Base-by-base conservation (phyloP, 2,329 filamentous ascomycete genomes). In the Zasmidium cellare region DNA sequence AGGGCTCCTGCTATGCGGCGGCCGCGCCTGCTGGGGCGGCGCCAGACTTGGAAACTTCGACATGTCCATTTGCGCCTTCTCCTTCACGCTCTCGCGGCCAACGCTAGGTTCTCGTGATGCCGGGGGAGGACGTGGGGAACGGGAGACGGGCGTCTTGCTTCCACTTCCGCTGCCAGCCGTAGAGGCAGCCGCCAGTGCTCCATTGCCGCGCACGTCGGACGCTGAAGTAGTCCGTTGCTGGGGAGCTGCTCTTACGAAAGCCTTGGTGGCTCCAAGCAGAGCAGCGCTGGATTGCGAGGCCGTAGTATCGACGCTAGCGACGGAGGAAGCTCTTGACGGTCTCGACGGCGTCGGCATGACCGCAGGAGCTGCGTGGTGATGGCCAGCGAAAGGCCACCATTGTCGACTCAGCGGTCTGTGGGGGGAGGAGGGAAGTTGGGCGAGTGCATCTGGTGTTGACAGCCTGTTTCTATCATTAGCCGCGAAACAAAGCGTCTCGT, bases 181-280 rank as follows among this genome's bases (percentile, higher is more conserved):
- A 23, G 74, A 76, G 16, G 79, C 79, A 31, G 68, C 69, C 46
- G 65, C 65, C 45, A 67, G 55, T 25, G 65, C 66, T 38, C 64
- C 65, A 56, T 65, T 56, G 16, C 49, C 44, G 7, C 35, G 35
- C 3, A 41, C 11, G 16, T 41, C 35, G 35, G 35, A 9, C n/a
- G 35, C 35, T 16, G 35, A 41, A n/a, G 35, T 6, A 14, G 7
- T 18, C 16, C 35, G 35, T 41, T 41, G 35, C 35, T 14, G 35
- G 14, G 48, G 48, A 14, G 18, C 35, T n/a, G 50, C 19, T 19
- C 50, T 2, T 11, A 72, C 74, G 67, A 82, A 83, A 20, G 81
- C 81, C 44, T 74, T 65, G 5, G 75, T 71, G 9, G 81, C 81
- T 28, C 81, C 81, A 53, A 72, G 72, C 14, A 83, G 74, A 47